Evolutionary conservation across 306 rosid genomes (phyloP), one percentile per base, ranked within the genome.

Genomic region (Cicer pinnatifidum): DNA sequence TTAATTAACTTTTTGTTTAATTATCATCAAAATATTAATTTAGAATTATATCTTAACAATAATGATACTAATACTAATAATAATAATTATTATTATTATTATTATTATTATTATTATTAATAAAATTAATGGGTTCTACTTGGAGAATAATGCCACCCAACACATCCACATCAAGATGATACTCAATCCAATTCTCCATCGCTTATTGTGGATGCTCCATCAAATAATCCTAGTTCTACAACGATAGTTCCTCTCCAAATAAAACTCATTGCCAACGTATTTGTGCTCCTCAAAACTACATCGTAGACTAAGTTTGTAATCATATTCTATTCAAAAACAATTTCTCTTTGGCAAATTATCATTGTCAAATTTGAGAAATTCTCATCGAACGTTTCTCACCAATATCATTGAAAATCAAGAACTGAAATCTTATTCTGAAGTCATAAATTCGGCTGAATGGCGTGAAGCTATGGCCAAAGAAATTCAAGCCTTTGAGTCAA

Each of bases 381-480:
- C 54, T n/a, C 54, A 50, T 50, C 19, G 19, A 11, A 17, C 54
- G 6, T 50, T n/a, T 13, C 19, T 50, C 54, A 50, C n/a, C 19
- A 48, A 50, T 50, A 50, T 50, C 8, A 50, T 50, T 50, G 54
- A 50, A 6, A 50, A 50, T n/a, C 5, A 50, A 50, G 54, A 50
- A 50, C 54, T 17, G n/a, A 50, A n/a, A 12, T 50, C 54, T n/a
- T 50, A 50, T 50, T 50, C 54, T 50, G 19, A 50, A 50, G 54
- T 17, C 54, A 50, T 50, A 4, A 50, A 48, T 20, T 48, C 54
- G n/a, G 54, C 54, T n/a, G 54, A 50, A 50, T 50, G 54, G 54
- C 17, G 54, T 13, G 54, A 50, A n/a, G 54, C 19, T 13, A 50
- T 50, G 54, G 54, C 54, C n/a, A 50, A 50, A 50, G 19, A 50